These are phyloP conservation scores for Pleurotus platypus DNA, from an alignment of 768 basidiomycete species.

Conservation along the genomic window DNA sequence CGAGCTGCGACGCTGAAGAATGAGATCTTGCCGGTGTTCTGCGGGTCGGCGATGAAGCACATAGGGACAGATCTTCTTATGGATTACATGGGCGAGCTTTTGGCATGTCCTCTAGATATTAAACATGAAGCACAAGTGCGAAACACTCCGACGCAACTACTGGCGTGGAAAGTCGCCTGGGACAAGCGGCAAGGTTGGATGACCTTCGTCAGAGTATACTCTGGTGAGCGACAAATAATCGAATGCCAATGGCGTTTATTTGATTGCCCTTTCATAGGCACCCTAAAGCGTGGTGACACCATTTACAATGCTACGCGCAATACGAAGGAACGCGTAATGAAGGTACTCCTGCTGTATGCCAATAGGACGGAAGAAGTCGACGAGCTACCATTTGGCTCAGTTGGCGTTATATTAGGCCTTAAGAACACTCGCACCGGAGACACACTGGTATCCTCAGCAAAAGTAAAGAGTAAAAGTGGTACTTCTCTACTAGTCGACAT, in stretches of 20 bases:
- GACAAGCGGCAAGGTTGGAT: conserved; percentile 84
- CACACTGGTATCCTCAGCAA: conserved; percentile 61
- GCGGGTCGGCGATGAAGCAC: conserved; percentile 78
- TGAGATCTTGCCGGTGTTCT: conserved; percentile 73
- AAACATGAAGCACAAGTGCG: conserved; percentile 37
- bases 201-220: conserved; percentile 89
- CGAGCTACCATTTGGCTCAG: conserved; percentile 73
- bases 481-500: conserved; percentile 54
- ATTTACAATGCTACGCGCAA: conserved; percentile 66
- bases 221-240: conserved; percentile 47
- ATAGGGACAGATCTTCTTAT: conserved; percentile 79
- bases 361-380: conserved; percentile 76
- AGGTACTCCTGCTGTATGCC: conserved; percentile 77
- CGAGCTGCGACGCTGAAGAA: conserved; percentile 64
- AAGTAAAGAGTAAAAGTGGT: conserved; percentile 22
- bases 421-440: conserved; percentile 86
- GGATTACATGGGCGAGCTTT: conserved; percentile 77
- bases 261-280: conserved; percentile 40
- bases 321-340: conserved; percentile 69
- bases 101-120: conserved; percentile 76
- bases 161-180: conserved; percentile 91
- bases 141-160: conserved; percentile 52
- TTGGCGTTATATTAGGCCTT: conserved; percentile 82
- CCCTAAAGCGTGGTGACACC: conserved; percentile 56
- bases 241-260: neutral